phyloP scores from a whole-genome alignment of 139 green algal species.

The Pleodorina starrii region DNA sequence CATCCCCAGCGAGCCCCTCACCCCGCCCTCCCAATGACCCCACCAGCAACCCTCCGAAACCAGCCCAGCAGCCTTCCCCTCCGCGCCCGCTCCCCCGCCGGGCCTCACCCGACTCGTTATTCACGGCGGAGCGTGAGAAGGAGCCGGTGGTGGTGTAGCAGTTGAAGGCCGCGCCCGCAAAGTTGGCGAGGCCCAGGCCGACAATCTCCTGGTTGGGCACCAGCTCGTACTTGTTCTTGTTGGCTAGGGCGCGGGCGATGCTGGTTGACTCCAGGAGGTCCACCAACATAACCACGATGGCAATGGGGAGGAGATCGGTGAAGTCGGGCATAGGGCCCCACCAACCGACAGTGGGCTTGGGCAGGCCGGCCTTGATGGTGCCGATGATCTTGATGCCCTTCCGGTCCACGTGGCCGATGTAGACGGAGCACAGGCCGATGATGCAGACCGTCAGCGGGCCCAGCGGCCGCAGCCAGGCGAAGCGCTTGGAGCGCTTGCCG shows the following conservation, averaged over 20 bases:
- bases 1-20: too few species aligned
- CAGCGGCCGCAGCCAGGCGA: conserved; percentile 58
- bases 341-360: conserved; percentile 48
- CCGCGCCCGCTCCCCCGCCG: too few species aligned
- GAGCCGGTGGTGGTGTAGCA: conserved; percentile 89
- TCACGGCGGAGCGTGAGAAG: conserved; percentile 74
- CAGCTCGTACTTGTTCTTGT: conserved; percentile 88
- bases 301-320: conserved; percentile 50
- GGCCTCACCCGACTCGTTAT: conserved; percentile 57
- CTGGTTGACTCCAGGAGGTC: conserved; percentile 89
- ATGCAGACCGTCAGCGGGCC: conserved; percentile 64
- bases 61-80: too few species aligned
- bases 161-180: conserved; percentile 86
- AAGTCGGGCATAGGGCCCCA: conserved; percentile 62
- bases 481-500: conserved; percentile 53
- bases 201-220: conserved; percentile 89
- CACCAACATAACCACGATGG: conserved; percentile 73
- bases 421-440: conserved; percentile 60
- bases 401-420: conserved; percentile 56
- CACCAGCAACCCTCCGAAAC: too few species aligned
- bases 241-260: conserved; percentile 88
- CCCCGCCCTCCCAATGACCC: too few species aligned
- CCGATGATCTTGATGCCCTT: conserved; percentile 60
- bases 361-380: conserved; percentile 62
- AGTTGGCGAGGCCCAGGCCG: conserved; percentile 90